These are phyloP conservation scores for Medicago ruthenica DNA, from an alignment of 306 rosid species.

Conservation along the genomic window DNA sequence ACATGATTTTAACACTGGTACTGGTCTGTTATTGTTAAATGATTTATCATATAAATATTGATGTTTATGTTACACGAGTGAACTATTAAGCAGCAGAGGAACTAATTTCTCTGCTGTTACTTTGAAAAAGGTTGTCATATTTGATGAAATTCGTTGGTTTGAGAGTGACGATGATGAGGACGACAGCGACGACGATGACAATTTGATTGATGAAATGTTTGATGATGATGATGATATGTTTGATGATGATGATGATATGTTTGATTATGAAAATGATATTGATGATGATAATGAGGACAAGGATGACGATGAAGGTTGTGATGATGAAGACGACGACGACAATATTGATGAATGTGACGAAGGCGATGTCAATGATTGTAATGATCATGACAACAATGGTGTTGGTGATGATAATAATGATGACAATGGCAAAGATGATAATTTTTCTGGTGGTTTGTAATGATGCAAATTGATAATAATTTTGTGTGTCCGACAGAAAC, in stretches of 20 bases:
- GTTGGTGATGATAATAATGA: constrained; percentile 40
- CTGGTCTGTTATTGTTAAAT: constrained; percentile 33
- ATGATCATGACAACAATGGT: constrained; percentile 23
- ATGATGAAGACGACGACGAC: neutral
- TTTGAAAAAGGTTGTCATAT: constrained; percentile 64
- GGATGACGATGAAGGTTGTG: neutral
- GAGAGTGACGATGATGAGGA: constrained; percentile 38
- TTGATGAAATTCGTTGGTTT: constrained; percentile 57
- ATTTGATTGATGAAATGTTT: neutral
- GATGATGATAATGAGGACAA: neutral
- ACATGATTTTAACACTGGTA: constrained; percentile 1
- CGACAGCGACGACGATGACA: constrained; percentile 28
- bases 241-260: neutral
- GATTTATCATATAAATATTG: constrained; percentile 36
- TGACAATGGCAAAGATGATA: constrained; percentile 51
- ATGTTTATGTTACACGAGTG: constrained; percentile 40
- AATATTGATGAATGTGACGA: constrained; percentile 17
- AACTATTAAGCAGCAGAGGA: constrained; percentile 69
- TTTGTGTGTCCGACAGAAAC: constrained; percentile 78
- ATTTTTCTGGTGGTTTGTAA: constrained; percentile 51
- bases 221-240: neutral
- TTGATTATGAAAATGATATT: neutral
- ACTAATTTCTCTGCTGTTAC: constrained; percentile 80
- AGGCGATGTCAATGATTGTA: neutral
- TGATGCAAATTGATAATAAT: constrained; percentile 55